A percentile compares a stretch with the other conserved stretches of the same genome.
Conservation (phyloP, 352 stramenopile genomes). For the Thalassiosira livingstoniorum region DNA sequence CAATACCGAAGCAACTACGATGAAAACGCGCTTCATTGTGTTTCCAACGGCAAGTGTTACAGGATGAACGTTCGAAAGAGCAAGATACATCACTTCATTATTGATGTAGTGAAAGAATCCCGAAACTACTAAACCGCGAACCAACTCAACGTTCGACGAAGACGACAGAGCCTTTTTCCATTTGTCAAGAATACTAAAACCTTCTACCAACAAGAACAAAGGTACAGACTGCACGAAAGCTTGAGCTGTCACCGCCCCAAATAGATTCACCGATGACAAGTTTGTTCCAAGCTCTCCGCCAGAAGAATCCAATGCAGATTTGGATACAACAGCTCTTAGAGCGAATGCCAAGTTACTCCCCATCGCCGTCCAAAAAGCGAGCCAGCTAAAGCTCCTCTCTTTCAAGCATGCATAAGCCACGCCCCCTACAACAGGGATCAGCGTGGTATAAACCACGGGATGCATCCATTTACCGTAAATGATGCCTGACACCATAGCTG, state of each 20-base stretch:
- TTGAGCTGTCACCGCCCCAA: conserved; percentile 84
- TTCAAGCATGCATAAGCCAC: conserved; percentile 86
- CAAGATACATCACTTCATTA: conserved; percentile 90
- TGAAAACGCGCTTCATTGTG: conserved; percentile 89
- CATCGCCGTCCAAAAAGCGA: conserved; percentile 87
- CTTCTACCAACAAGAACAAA: conserved; percentile 78
- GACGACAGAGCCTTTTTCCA: conserved; percentile 63
- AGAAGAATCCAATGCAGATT: conserved; percentile 74
- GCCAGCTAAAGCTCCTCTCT: conserved; percentile 87
- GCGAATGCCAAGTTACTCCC: conserved; percentile 87
- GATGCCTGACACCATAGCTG: conserved; percentile 84
- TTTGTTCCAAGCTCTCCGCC: conserved; percentile 68
- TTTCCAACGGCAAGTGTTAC: conserved; percentile 88
- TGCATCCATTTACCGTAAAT: conserved; percentile 86
- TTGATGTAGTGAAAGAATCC: conserved; percentile 89
- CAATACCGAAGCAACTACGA: conserved; percentile 87
- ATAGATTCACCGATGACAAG: conserved; percentile 86
- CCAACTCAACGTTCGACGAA: conserved; percentile 48
- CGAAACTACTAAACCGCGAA: conserved; percentile 69
- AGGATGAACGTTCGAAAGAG: conserved; percentile 85
- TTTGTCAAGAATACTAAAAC: conserved; percentile 57
- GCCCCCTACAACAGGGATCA: conserved; percentile 87
- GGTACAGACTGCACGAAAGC: conserved; percentile 84
- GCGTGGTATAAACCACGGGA: conserved; percentile 81
- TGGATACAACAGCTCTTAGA: conserved; percentile 85